Conservation (phyloP, 2,329 filamentous ascomycete genomes). For the Aspergillus texensis region DNA sequence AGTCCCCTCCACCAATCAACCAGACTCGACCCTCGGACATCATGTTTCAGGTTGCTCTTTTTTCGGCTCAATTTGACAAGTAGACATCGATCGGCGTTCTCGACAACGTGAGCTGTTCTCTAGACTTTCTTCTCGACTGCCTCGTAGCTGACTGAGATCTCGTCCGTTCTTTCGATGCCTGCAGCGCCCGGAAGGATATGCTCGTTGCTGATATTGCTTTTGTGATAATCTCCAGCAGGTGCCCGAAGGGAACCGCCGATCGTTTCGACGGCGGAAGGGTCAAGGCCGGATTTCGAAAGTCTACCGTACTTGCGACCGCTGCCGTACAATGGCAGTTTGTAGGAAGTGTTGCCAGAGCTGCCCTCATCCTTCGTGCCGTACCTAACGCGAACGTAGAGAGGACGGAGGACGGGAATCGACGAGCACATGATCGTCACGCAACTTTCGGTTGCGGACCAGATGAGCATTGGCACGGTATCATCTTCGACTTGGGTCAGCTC, state of each 20-base stretch:
- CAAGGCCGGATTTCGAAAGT: neutral
- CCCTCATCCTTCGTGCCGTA: constrained; percentile 21
- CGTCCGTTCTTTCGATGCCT: constrained; percentile 26
- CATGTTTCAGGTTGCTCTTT: neutral
- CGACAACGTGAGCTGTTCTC: neutral
- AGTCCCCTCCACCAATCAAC: neutral
- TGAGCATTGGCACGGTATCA: constrained; percentile 25
- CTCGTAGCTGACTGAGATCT: constrained; percentile 18
- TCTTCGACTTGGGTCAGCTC: constrained; percentile 3
- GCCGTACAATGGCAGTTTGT: constrained; percentile 25
- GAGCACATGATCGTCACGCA: constrained; percentile 27
- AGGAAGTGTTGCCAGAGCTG: constrained; percentile 19
- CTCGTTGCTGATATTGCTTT: constrained; percentile 21
- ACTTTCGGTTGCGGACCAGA: constrained; percentile 28
- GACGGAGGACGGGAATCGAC: constrained; percentile 25
- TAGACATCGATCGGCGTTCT: neutral
- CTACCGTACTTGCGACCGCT: constrained; percentile 18
- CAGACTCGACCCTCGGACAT: neutral
- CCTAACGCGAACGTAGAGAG: constrained; percentile 17
- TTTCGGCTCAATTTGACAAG: neutral
- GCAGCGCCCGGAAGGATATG: constrained; percentile 21
- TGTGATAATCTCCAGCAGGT: neutral
- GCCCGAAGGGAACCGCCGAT: neutral
- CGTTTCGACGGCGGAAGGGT: neutral
- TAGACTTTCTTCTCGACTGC: constrained; percentile 42